These are phyloP conservation scores for Rhizopogon vesiculosus DNA, from an alignment of 768 basidiomycete species.

Conservation along the genomic window DNA sequence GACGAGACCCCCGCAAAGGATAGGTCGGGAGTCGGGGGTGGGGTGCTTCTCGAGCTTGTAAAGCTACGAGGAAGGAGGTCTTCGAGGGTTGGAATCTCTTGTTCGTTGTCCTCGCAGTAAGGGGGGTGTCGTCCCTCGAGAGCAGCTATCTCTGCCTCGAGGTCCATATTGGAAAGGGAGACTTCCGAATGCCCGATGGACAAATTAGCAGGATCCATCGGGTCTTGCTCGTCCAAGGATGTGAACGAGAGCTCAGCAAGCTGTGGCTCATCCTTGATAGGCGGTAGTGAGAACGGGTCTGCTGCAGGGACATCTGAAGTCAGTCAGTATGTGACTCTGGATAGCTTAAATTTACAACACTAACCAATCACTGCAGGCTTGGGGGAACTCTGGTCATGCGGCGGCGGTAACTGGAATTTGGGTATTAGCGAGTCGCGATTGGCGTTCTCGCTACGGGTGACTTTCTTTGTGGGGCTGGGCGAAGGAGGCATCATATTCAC, in stretches of 20 bases:
- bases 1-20: constrained; percentile 12
- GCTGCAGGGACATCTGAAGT: constrained; percentile 8
- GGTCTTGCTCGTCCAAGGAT: constrained; percentile 20
- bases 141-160: constrained; percentile 24
- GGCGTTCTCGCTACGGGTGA: constrained; percentile 9
- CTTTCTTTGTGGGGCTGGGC: constrained; percentile 38
- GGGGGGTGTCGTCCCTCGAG: constrained; percentile 12
- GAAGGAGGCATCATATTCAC: constrained; percentile 44
- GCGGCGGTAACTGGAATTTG: constrained; percentile 22
- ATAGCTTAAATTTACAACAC: constrained; percentile 1
- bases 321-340: neutral
- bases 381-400: constrained; percentile 17
- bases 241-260: constrained; percentile 20
- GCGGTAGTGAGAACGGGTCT: constrained; percentile 18
- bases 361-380: constrained; percentile 11
- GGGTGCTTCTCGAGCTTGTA: constrained; percentile 23
- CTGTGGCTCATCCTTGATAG: constrained; percentile 19
- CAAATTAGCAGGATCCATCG: constrained; percentile 25
- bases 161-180: constrained; percentile 28
- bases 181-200: constrained; percentile 34
- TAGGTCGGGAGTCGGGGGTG: constrained; percentile 14
- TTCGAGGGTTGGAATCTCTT: constrained; percentile 16
- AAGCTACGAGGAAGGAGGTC: constrained; percentile 17
- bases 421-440: constrained; percentile 30
- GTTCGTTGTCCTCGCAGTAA: constrained; percentile 1